phyloP scores from a whole-genome alignment of 257 asterid genomes.

The Perilla frutescens region DNA sequence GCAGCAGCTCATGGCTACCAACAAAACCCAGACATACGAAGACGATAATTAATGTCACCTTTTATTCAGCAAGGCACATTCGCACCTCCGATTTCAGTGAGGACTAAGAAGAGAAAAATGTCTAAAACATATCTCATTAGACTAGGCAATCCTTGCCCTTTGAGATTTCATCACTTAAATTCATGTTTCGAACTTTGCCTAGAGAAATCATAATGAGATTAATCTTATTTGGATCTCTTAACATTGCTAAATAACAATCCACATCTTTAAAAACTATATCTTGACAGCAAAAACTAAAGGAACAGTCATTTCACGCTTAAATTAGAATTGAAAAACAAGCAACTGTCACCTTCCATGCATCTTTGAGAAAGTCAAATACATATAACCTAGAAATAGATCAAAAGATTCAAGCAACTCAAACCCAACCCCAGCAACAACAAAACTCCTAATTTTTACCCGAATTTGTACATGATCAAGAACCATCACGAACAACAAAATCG shows the following conservation, averaged over 20 bases:
- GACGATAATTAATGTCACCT: slow-evolving; percentile 7
- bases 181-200: not conserved
- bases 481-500: slow-evolving; percentile 1
- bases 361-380: not conserved
- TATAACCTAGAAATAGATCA: not conserved
- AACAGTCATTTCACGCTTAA: not conserved
- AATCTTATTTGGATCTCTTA: slow-evolving; percentile 9
- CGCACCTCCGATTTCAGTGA: not conserved
- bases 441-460: not conserved
- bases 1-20: slow-evolving; percentile 4
- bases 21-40: not conserved
- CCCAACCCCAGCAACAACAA: slow-evolving; percentile 10
- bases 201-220: slow-evolving; percentile 8
- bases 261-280: not conserved
- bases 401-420: slow-evolving; percentile 17
- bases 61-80: not conserved
- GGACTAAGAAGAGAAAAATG: not conserved
- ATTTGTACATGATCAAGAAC: slow-evolving; percentile 10
- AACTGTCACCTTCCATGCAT: slow-evolving; percentile 2
- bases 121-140: not conserved
- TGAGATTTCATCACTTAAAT: not conserved
- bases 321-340: not conserved
- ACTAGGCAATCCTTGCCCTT: not conserved
- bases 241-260: not conserved
- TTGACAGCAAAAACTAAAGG: not conserved